Conservation (phyloP, 2,329 filamentous ascomycete species). For the Furcasterigmium sp. region DNA sequence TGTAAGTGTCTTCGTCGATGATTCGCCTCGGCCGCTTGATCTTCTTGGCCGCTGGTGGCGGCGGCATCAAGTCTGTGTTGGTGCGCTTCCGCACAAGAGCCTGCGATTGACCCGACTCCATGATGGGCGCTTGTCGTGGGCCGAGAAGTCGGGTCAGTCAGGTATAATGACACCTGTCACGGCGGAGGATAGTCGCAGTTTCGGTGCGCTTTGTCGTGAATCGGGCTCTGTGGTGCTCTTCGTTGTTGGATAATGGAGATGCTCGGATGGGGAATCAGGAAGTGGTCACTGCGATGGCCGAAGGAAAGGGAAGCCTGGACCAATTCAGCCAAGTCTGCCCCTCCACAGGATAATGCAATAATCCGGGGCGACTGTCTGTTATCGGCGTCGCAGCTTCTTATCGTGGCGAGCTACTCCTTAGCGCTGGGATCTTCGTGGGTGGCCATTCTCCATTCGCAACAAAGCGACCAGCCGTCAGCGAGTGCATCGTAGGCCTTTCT, state of each 20-base stretch:
- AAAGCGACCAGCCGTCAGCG: no score
- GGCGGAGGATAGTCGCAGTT: no score
- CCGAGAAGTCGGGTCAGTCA: neutral
- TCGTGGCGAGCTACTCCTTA: neutral
- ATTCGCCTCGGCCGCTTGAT: constrained; percentile 87
- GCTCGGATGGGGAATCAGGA: no score
- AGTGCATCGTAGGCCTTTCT: neutral
- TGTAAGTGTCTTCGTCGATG: constrained; percentile 92
- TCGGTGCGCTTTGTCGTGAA: no score
- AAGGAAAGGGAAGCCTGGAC: no score
- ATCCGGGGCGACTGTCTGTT: neutral
- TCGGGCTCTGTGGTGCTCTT: no score
- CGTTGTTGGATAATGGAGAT: no score
- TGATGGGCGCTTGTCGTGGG: constrained; percentile 16
- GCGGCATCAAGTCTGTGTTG: constrained; percentile 76
- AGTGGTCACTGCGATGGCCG: no score
- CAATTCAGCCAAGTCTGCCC: neutral
- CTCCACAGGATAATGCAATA: constrained; percentile 1
- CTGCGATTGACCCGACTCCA: constrained; percentile 41
- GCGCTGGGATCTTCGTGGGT: neutral
- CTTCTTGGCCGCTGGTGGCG: constrained; percentile 76
- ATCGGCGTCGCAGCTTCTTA: neutral
- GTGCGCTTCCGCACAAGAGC: constrained; percentile 64
- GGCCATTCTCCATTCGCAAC: no score
- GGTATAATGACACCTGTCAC: no score